Conservation (phyloP, 768 basidiomycete genomes). For the Zangia roseola region DNA sequence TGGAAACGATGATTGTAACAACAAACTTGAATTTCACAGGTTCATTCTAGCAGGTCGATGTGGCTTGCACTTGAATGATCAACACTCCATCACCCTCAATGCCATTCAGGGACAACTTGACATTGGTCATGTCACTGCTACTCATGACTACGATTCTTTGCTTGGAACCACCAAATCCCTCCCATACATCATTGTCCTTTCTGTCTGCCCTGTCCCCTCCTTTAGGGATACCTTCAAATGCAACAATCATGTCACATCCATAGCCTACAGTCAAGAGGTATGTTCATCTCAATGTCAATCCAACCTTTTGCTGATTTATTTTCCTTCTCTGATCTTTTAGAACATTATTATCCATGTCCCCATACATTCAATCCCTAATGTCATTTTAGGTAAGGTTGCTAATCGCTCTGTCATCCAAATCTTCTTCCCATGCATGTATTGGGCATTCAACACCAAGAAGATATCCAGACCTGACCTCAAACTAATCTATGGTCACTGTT, state of each 20-base stretch:
- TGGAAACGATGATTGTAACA: too few species aligned
- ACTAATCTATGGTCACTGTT: neutral
- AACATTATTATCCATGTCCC: neutral
- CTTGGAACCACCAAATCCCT: conserved; percentile 1
- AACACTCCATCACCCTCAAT: neutral
- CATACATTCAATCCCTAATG: conserved; percentile 1
- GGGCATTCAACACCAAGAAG: neutral
- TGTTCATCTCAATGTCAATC: too few species aligned
- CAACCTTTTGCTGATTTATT: too few species aligned
- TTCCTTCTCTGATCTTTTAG: too few species aligned
- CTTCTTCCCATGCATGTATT: conserved; percentile 6
- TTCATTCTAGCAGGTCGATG: neutral
- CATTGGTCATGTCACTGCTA: neutral
- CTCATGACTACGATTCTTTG: conserved; percentile 4
- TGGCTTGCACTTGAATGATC: too few species aligned
- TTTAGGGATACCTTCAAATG: neutral
- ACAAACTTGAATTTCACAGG: too few species aligned
- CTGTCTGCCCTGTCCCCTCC: neutral
- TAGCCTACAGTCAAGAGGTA: neutral
- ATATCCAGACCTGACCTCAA: neutral
- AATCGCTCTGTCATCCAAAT: neutral
- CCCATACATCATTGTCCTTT: neutral
- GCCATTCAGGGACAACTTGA: neutral
- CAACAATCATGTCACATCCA: neutral
- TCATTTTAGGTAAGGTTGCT: neutral